phyloP scores from a whole-genome alignment of 257 asterid species.

The Nicotiana tomentosiformis region DNA sequence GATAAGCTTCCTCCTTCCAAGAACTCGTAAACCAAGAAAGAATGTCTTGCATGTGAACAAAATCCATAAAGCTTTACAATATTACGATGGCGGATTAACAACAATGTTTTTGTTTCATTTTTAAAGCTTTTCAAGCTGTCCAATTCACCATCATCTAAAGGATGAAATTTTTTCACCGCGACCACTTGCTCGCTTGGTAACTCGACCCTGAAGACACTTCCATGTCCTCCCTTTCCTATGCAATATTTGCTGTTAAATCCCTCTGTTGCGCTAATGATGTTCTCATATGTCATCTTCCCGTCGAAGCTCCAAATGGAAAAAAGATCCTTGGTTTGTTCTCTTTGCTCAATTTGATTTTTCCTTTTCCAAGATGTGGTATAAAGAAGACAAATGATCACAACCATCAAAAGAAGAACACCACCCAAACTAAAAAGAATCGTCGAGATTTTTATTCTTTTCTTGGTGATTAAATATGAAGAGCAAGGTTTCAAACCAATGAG shows the following conservation, averaged over 20 bases:
- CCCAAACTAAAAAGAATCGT: conserved; percentile 10
- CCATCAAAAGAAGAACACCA: conserved; percentile 6
- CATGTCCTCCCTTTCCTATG: conserved; percentile 27
- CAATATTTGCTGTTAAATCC: conserved; percentile 13
- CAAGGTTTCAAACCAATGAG: conserved; percentile 24
- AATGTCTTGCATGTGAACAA: too few relatives aligned
- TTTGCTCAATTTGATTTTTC: background rate
- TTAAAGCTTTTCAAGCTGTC: too few relatives aligned
- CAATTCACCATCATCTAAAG: too few relatives aligned
- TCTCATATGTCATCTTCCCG: conserved; percentile 22
- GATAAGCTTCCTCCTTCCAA: too few relatives aligned
- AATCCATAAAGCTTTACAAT: too few relatives aligned
- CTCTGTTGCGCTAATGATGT: conserved; percentile 20
- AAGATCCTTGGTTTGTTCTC: background rate
- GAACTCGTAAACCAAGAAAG: too few relatives aligned
- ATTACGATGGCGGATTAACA: too few relatives aligned
- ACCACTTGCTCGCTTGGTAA: background rate
- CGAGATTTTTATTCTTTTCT: background rate
- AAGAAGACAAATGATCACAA: background rate
- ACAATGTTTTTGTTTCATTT: too few relatives aligned
- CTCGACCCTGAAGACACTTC: conserved; percentile 25
- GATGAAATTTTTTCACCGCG: too few relatives aligned
- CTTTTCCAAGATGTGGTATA: background rate
- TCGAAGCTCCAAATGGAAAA: conserved; percentile 23
- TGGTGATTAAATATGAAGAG: background rate